These are phyloP conservation scores for Hyaloscypha bicolor DNA, from an alignment of 495 filamentous ascomycete genomes.

Conservation along the genomic window DNA sequence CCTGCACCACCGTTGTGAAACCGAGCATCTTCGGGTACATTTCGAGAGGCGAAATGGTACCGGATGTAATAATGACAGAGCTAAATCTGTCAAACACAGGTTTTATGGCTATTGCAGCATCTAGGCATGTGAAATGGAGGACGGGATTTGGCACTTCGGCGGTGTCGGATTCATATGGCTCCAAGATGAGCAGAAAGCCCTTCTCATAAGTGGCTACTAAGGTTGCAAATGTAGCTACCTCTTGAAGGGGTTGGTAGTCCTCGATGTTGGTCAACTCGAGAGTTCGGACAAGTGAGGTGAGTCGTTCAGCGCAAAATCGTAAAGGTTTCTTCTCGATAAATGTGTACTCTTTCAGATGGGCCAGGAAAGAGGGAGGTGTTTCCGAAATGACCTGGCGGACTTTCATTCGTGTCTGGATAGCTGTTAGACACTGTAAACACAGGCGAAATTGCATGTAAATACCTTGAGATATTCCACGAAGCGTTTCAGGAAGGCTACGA, in stretches of 20 bases:
- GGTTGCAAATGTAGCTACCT: slow-evolving; percentile 98
- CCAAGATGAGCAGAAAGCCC: slow-evolving; percentile 92
- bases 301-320: slow-evolving; percentile 91
- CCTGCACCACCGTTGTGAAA: slow-evolving; percentile 87
- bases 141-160: slow-evolving; percentile 96
- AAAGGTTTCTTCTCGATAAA: slow-evolving; percentile 97
- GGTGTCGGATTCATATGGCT: slow-evolving; percentile 94
- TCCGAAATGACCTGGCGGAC: slow-evolving; percentile 96
- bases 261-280: slow-evolving; percentile 97
- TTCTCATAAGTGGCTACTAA: slow-evolving; percentile 97
- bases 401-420: slow-evolving; percentile 84
- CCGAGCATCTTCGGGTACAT: slow-evolving; percentile 99
- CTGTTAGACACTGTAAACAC: not conserved
- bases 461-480: slow-evolving; percentile 96
- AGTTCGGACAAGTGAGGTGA: slow-evolving; percentile 93
- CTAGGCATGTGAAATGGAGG: slow-evolving; percentile 93
- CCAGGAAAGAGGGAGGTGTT: slow-evolving; percentile 90
- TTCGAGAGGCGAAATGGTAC: slow-evolving; percentile 93
- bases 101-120: slow-evolving; percentile 98
- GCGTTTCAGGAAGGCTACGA: slow-evolving; percentile 89
- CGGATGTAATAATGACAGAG: slow-evolving; percentile 98
- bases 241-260: slow-evolving; percentile 95
- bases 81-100: slow-evolving; percentile 97
- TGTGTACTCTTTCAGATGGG: slow-evolving; percentile 91
- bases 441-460: slow-evolving; percentile 22